Percentiles rank a stretch among this genome's conserved stretches.
Conservation (phyloP, 2,329 filamentous ascomycete species). For the Colletotrichum filicis region DNA sequence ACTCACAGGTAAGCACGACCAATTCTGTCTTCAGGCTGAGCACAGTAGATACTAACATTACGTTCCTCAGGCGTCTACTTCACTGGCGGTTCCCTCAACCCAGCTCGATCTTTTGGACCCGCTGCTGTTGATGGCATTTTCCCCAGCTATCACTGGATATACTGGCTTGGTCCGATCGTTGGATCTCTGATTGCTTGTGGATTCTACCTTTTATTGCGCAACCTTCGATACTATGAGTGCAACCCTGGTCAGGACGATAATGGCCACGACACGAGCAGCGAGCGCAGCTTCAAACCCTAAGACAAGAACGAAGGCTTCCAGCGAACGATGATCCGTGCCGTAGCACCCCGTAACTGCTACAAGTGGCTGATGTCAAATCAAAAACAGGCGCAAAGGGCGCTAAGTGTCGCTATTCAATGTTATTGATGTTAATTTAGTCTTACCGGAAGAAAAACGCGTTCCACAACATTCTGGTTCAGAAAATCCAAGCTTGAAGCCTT, state of each 20-base stretch:
- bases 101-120: constrained; percentile 62
- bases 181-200: constrained; percentile 60
- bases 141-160: constrained; percentile 62
- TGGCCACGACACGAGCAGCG: background rate
- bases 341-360: background rate
- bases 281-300: background rate
- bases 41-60: background rate
- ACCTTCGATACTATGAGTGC: constrained; percentile 61
- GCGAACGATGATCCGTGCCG: background rate
- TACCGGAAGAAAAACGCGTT: too few species aligned
- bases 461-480: too few species aligned
- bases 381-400: background rate
- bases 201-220: constrained; percentile 62
- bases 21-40: background rate
- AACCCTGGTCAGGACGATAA: constrained; percentile 61
- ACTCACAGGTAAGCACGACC: constrained; percentile 45
- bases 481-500: too few species aligned
- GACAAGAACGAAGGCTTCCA: background rate
- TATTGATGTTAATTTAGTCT: too few species aligned
- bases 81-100: constrained; percentile 61
- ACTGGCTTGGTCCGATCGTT: constrained; percentile 64
- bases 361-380: background rate
- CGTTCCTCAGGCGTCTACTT: constrained; percentile 50
- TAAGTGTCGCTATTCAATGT: too few species aligned
- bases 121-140: constrained; percentile 54